Evolutionary conservation across 1,139 yeast species (phyloP).

Genomic region (Nakaseomyces delphensis): DNA sequence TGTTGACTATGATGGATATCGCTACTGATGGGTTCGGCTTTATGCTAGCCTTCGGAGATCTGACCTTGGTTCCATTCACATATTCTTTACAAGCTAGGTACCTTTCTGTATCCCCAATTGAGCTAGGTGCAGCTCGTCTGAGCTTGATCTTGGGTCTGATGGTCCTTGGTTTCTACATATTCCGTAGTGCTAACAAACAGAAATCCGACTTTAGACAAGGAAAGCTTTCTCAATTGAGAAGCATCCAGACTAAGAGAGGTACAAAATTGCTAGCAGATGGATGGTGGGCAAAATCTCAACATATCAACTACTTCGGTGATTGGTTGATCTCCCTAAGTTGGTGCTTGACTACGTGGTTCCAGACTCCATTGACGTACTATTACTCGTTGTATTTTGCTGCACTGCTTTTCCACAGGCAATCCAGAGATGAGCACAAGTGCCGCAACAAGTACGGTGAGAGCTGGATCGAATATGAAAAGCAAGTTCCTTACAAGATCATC

Average conservation of each 20-base stretch:
- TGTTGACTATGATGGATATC: conserved; percentile 87
- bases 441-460: conserved; percentile 71
- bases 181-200: conserved; percentile 75
- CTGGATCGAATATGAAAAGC: conserved; percentile 72
- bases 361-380: conserved; percentile 77
- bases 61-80: conserved; percentile 89
- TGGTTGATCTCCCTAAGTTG: conserved; percentile 89
- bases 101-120: conserved; percentile 55
- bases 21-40: conserved; percentile 96
- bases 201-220: conserved; percentile 80
- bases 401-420: conserved; percentile 77
- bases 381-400: conserved; percentile 77
- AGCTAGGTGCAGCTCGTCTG: conserved; percentile 41
- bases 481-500: conserved; percentile 81
- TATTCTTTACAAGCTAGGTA: conserved; percentile 82
- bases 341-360: conserved; percentile 85
- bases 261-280: conserved; percentile 78
- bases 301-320: conserved; percentile 91
- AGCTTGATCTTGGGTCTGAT: conserved; percentile 38
- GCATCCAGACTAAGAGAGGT: conserved; percentile 66
- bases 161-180: conserved; percentile 66
- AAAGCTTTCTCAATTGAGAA: conserved; percentile 53
- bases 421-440: conserved; percentile 88
- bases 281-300: conserved; percentile 95
- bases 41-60: conserved; percentile 91